phyloP scores from a whole-genome alignment of 306 rosid genomes.

The Ceratonia siliqua region DNA sequence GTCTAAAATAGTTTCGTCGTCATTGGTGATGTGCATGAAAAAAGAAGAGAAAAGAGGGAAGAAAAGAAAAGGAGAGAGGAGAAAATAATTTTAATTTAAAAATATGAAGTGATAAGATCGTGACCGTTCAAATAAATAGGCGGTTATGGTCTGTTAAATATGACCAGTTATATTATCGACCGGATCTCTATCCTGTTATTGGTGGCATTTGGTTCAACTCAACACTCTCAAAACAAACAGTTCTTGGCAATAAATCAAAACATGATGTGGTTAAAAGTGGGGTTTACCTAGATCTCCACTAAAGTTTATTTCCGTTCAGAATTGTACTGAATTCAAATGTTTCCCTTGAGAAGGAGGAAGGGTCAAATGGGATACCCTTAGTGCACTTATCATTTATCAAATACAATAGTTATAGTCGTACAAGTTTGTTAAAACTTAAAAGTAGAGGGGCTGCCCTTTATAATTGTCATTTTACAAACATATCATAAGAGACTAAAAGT shows the following conservation, averaged over 20 bases:
- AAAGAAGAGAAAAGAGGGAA: too few relatives aligned
- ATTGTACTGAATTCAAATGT: slow-evolving; percentile 18
- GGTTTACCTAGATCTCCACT: slow-evolving; percentile 49
- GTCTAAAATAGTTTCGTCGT: too few relatives aligned
- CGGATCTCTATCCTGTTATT: too few relatives aligned
- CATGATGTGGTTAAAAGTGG: slow-evolving; percentile 40
- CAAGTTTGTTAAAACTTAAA: slow-evolving; percentile 21
- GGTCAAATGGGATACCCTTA: slow-evolving; percentile 27
- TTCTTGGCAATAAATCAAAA: background rate
- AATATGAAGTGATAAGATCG: too few relatives aligned
- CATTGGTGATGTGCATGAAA: too few relatives aligned
- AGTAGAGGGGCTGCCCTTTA: background rate
- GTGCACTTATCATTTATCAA: slow-evolving; percentile 17
- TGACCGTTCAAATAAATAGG: too few relatives aligned
- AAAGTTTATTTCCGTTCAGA: slow-evolving; percentile 11
- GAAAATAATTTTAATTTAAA: too few relatives aligned
- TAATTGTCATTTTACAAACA: background rate
- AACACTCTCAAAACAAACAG: background rate
- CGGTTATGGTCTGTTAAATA: too few relatives aligned
- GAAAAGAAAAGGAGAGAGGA: too few relatives aligned
- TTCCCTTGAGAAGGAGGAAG: slow-evolving; percentile 40
- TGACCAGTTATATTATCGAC: too few relatives aligned
- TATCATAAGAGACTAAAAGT: background rate
- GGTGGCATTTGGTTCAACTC: background rate
- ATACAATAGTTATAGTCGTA: slow-evolving; percentile 6